phyloP scores from a whole-genome alignment of 108 stramenopile genomes.

The Poteriospumella lacustris region DNA sequence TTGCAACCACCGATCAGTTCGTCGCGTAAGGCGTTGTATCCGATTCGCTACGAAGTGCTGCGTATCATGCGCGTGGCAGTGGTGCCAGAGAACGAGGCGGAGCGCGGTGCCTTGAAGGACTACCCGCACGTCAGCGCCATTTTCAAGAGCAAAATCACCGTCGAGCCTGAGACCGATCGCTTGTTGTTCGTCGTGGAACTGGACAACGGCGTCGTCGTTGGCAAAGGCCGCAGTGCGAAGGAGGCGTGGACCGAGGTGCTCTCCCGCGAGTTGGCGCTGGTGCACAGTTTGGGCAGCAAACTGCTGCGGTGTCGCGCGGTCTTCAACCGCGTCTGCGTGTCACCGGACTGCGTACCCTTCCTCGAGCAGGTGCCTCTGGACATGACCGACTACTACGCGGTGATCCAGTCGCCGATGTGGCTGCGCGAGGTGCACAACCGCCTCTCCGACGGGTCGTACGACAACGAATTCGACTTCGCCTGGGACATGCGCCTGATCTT shows the following conservation, averaged over 20 bases:
- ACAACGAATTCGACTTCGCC: constrained; percentile 22
- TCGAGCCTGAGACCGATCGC: too few relatives aligned
- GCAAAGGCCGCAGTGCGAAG: background rate
- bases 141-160: too few relatives aligned
- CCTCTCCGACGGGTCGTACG: background rate
- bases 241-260: constrained; percentile 6
- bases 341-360: background rate
- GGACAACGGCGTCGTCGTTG: background rate
- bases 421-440: background rate
- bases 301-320: constrained; percentile 8
- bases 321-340: constrained; percentile 4
- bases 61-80: too few relatives aligned
- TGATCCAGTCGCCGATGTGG: constrained; percentile 21
- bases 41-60: too few relatives aligned
- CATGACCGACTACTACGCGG: background rate
- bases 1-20: too few relatives aligned
- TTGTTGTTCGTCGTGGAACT: background rate
- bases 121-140: background rate
- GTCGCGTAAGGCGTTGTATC: too few relatives aligned
- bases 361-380: constrained; percentile 3
- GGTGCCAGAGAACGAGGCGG: too few relatives aligned
- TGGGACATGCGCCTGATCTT: constrained; percentile 26
- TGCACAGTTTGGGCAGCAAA: constrained; percentile 3
- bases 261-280: background rate
- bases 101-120: background rate